Percentiles rank a stretch among this genome's conserved stretches.
phyloP scores from a whole-genome alignment of 2,329 filamentous ascomycete genomes.

The Alternaria infectoria region DNA sequence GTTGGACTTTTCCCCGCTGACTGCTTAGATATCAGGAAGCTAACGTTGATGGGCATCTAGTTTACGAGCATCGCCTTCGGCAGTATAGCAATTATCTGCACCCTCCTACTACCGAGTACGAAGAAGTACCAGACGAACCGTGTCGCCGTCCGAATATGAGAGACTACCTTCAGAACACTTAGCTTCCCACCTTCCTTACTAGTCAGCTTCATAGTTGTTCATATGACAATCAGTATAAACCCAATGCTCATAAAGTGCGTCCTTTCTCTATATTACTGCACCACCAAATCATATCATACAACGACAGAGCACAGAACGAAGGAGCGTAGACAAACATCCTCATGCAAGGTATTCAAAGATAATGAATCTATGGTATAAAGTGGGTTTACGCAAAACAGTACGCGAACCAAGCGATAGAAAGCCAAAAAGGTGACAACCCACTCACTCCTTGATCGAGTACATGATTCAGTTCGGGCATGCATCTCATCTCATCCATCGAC shows the following conservation, averaged over 20 bases:
- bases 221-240: too few species aligned
- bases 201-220: too few species aligned
- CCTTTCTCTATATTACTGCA: too few species aligned
- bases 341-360: not conserved
- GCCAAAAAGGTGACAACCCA: not conserved
- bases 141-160: constrained; percentile 37
- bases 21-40: not conserved
- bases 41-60: constrained; percentile 15
- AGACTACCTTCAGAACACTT: not conserved
- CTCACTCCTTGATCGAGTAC: not conserved
- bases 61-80: constrained; percentile 37
- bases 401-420: not conserved
- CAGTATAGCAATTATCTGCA: constrained; percentile 36
- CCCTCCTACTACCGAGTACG: constrained; percentile 38
- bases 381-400: not conserved
- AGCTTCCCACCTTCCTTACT: not conserved
- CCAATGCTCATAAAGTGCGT: too few species aligned
- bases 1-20: not conserved
- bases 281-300: too few species aligned
- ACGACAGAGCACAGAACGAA: too few species aligned
- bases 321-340: not conserved
- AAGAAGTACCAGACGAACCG: constrained; percentile 44
- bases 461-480: not conserved
- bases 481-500: not conserved
- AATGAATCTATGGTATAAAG: constrained; percentile 13